Conservation (phyloP, 164 flowering plant genomes). For the Tinospora cordifolia region DNA sequence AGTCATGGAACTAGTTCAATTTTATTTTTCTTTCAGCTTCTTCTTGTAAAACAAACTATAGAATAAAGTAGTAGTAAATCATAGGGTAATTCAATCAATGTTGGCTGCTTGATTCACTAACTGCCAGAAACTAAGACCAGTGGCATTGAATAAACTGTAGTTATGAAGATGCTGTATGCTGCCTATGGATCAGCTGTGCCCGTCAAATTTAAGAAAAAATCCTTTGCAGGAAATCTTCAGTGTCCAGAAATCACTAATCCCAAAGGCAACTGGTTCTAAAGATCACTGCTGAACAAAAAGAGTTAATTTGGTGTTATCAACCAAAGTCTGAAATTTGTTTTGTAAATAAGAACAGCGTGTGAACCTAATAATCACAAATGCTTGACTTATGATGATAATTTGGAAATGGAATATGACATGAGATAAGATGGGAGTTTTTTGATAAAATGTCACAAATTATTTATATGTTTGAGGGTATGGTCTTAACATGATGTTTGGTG, state of each 20-base stretch:
- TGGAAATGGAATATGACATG: too few species aligned
- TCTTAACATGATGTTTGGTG: too few species aligned
- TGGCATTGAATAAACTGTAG: not conserved
- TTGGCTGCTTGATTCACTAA: not conserved
- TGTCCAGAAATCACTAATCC: not conserved
- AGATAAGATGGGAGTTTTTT: too few species aligned
- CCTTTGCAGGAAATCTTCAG: not conserved
- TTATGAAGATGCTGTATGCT: not conserved
- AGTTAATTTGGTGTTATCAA: not conserved
- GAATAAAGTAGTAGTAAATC: not conserved
- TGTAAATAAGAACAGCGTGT: too few species aligned
- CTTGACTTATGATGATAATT: too few species aligned
- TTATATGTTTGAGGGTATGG: too few species aligned
- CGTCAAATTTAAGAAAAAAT: not conserved
- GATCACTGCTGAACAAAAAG: not conserved
- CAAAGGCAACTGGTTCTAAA: not conserved
- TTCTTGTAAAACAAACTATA: not conserved
- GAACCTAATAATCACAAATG: too few species aligned
- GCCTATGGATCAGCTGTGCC: not conserved
- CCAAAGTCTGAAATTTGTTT: too few species aligned
- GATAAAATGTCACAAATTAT: too few species aligned
- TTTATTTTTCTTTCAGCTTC: not conserved
- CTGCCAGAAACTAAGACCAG: not conserved
- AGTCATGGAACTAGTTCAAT: not conserved
- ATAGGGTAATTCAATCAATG: not conserved